Percentiles rank a stretch among this genome's conserved stretches.
Conservation (phyloP, 106 monocot genomes). For the Acanthochlamys bracteata region DNA sequence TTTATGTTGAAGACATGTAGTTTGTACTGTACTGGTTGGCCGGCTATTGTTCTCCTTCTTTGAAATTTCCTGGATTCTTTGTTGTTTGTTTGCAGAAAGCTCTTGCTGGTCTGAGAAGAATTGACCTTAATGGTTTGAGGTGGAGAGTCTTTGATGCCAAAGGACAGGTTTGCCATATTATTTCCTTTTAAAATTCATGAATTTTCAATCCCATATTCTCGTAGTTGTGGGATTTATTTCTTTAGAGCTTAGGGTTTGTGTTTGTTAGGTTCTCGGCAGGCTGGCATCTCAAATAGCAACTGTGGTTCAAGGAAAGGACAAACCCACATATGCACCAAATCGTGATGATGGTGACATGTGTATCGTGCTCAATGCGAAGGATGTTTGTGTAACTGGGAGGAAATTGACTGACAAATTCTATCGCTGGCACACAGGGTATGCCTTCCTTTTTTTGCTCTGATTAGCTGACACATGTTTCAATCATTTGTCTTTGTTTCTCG, state of each 20-base stretch:
- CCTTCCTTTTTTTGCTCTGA: neutral
- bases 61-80: too few species aligned
- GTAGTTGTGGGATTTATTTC: neutral
- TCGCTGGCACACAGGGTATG: constrained; percentile 94
- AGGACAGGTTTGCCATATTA: constrained; percentile 49
- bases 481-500: neutral
- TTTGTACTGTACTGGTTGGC: too few species aligned
- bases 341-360: constrained; percentile 98
- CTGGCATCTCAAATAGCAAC: constrained; percentile 88
- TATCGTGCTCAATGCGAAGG: constrained; percentile 87
- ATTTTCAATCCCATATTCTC: neutral
- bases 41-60: too few species aligned
- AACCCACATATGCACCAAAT: constrained; percentile 85
- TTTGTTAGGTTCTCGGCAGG: constrained; percentile 73
- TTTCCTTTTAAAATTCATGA: neutral
- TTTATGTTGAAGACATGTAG: too few species aligned
- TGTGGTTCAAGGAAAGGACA: constrained; percentile 94
- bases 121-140: constrained; percentile 80
- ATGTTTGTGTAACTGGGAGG: constrained; percentile 75
- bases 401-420: constrained; percentile 87
- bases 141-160: constrained; percentile 99
- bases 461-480: neutral
- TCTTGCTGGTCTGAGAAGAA: constrained; percentile 81
- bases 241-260: neutral
- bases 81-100: constrained; percentile 46